Percentiles rank a stretch among this genome's conserved stretches.
These are phyloP conservation scores for Yamadazyma dushanensis DNA, from an alignment of 1,139 yeast species.

Conservation along the genomic window DNA sequence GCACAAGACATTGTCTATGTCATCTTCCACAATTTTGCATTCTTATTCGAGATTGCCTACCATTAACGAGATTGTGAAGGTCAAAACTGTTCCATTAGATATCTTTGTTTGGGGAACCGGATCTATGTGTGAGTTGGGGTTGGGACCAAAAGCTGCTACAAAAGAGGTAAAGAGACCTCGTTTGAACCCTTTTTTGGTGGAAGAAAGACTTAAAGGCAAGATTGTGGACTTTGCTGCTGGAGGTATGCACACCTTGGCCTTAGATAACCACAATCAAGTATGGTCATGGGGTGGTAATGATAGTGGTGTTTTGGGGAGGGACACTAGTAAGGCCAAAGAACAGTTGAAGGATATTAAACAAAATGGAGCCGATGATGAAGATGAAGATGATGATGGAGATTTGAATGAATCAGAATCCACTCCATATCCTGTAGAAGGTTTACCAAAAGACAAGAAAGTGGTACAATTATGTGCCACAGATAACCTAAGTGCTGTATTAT, in stretches of 20 bases:
- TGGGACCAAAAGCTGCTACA: slow-evolving; percentile 85
- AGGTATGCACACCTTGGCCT: slow-evolving; percentile 89
- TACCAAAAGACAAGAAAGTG: slow-evolving; percentile 60
- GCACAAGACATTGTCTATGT: slow-evolving; percentile 32
- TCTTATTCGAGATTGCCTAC: slow-evolving; percentile 50
- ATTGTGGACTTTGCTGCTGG: slow-evolving; percentile 90
- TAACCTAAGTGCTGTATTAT: slow-evolving; percentile 78
- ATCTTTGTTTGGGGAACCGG: slow-evolving; percentile 96
- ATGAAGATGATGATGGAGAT: slow-evolving; percentile 77
- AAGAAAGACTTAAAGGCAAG: slow-evolving; percentile 31
- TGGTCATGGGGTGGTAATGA: slow-evolving; percentile 99
- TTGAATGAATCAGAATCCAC: slow-evolving; percentile 87
- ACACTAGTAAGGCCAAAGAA: slow-evolving; percentile 63
- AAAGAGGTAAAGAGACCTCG: slow-evolving; percentile 96
- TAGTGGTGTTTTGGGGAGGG: slow-evolving; percentile 89
- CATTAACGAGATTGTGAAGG: slow-evolving; percentile 40
- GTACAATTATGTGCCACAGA: slow-evolving; percentile 93
- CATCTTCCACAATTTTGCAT: slow-evolving; percentile 44
- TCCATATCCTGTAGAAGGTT: slow-evolving; percentile 71
- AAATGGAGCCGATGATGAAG: slow-evolving; percentile 48
- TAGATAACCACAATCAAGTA: slow-evolving; percentile 68
- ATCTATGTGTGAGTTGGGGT: slow-evolving; percentile 93
- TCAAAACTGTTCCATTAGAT: slow-evolving; percentile 55
- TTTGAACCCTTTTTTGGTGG: slow-evolving; percentile 70
- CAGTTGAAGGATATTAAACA: slow-evolving; percentile 64